Percentiles rank a stretch among this genome's conserved stretches.
These are phyloP conservation scores for Calonectria pteridis DNA, from an alignment of 2,329 filamentous ascomycete genomes.

Conservation along the genomic window DNA sequence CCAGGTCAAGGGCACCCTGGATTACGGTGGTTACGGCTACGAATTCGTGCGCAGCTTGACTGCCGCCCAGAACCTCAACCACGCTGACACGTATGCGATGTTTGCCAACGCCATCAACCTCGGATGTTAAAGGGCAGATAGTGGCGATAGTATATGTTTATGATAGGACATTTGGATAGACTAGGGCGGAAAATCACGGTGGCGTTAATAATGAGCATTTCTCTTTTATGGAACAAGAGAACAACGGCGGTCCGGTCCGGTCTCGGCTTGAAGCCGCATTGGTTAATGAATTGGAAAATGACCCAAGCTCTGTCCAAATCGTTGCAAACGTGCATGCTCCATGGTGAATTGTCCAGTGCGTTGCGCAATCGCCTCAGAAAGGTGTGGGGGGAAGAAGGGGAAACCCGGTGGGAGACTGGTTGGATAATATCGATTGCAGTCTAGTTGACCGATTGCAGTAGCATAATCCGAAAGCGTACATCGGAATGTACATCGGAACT, in stretches of 20 bases:
- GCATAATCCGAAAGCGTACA: background rate
- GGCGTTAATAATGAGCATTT: constrained; percentile 5
- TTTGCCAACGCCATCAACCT: constrained; percentile 42
- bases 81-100: constrained; percentile 67
- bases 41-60: constrained; percentile 63
- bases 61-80: constrained; percentile 65
- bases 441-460: background rate
- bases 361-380: background rate
- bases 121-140: constrained; percentile 49
- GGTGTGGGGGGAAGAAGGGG: background rate
- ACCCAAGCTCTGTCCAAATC: constrained; percentile 11
- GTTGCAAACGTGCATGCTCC: background rate
- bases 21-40: constrained; percentile 69
- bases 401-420: background rate
- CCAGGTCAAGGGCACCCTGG: constrained; percentile 68
- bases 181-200: background rate
- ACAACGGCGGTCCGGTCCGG: background rate
- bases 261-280: constrained; percentile 4
- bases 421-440: background rate
- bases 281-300: constrained; percentile 3
- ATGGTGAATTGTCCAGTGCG: constrained; percentile 12
- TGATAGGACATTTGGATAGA: background rate
- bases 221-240: background rate
- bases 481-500: background rate
- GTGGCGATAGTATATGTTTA: background rate